phyloP scores from a whole-genome alignment of 257 asterid genomes.

The Echites panduratus region DNA sequence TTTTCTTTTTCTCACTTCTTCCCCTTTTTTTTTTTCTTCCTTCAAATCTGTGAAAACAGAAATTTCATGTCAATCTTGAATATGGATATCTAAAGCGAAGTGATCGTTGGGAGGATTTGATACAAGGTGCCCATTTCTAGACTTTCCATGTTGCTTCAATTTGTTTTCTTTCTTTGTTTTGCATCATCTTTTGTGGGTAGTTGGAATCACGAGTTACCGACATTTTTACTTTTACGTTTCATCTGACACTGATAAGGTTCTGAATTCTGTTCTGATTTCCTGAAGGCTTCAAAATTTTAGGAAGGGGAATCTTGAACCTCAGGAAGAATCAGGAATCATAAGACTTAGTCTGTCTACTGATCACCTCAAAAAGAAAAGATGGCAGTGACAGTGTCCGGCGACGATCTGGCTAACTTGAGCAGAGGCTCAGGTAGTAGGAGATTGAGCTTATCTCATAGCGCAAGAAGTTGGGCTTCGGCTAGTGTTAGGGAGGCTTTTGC shows the following conservation, averaged over 20 bases:
- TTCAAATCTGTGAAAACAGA: neutral
- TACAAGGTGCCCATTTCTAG: neutral
- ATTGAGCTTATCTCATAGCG: constrained; percentile 41
- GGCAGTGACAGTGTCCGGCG: constrained; percentile 41
- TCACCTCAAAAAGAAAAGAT: constrained; percentile 12
- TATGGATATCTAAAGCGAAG: neutral
- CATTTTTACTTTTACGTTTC: neutral
- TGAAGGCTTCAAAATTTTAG: constrained; percentile 11
- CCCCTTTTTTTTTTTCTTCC: too few species aligned
- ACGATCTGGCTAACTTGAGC: constrained; percentile 52
- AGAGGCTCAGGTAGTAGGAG: constrained; percentile 43
- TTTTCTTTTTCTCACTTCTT: neutral
- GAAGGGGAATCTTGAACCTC: neutral
- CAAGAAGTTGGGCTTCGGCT: constrained; percentile 72
- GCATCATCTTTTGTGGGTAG: neutral
- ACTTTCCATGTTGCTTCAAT: neutral
- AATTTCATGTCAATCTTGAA: neutral
- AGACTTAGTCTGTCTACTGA: neutral
- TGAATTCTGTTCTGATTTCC: constrained; percentile 7
- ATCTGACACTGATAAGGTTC: neutral
- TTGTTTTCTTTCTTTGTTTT: too few species aligned
- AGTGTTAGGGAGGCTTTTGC: constrained; percentile 66
- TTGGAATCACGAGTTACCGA: neutral
- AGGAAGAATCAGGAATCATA: neutral
- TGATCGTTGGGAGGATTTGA: too few species aligned